Percentiles rank a stretch among this genome's conserved stretches.
These are phyloP conservation scores for Cystobasidium onofrii DNA, from an alignment of 768 basidiomycete genomes.

Conservation along the genomic window DNA sequence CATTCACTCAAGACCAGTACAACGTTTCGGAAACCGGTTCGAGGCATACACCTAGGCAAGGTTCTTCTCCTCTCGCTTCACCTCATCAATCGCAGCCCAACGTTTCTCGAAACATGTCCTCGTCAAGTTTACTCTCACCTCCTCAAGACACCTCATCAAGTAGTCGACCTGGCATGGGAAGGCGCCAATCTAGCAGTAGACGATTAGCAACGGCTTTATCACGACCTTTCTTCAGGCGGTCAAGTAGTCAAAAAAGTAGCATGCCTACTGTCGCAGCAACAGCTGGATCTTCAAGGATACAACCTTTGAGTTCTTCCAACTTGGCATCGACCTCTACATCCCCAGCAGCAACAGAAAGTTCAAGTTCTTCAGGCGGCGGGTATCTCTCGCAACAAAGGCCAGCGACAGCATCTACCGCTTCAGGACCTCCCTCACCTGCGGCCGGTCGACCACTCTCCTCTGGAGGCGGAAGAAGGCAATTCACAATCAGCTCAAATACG, in stretches of 20 bases:
- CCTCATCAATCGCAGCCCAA: not conserved
- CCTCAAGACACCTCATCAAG: not conserved
- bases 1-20: not conserved
- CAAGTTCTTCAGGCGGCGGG: not conserved
- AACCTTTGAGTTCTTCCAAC: conserved; percentile 1
- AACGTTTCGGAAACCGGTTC: not conserved
- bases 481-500: not conserved
- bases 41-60: not conserved
- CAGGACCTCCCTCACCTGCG: not conserved
- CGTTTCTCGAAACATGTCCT: not conserved
- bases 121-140: conserved; percentile 32
- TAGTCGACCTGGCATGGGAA: not conserved
- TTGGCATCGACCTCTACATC: not conserved
- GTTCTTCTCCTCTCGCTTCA: not conserved
- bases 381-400: not conserved
- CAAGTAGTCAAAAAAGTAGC: conserved; percentile 6
- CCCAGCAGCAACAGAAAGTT: not conserved
- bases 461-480: not conserved
- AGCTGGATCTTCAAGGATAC: not conserved
- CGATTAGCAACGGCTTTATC: conserved; percentile 1
- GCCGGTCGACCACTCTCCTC: not conserved
- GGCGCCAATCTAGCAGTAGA: not conserved
- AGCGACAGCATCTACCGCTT: not conserved
- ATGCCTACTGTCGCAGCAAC: not conserved
- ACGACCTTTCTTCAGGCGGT: conserved; percentile 12